phyloP scores from a whole-genome alignment of 371 early-diverging fungal genomes.

The Nosema bombycis region DNA sequence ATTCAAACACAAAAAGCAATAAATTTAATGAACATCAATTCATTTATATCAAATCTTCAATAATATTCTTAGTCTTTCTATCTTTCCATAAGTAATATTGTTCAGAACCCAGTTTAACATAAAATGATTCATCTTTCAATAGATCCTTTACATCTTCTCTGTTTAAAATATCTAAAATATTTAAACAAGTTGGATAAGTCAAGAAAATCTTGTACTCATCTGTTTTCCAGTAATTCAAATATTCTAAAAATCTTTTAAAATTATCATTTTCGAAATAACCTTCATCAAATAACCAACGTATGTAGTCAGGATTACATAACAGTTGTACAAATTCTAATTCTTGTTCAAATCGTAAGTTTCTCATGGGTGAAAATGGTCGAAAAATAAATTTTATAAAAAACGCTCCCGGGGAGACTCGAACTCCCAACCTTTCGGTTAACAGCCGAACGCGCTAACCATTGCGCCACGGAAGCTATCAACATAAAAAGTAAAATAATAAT shows the following conservation, averaged over 20 bases:
- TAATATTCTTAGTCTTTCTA: background rate
- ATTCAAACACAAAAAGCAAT: background rate
- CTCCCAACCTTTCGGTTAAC: conserved; percentile 58
- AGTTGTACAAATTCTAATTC: conserved; percentile 66
- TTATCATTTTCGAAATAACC: conserved; percentile 56
- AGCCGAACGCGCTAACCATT: conserved; percentile 59
- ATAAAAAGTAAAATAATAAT: background rate
- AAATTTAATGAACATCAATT: background rate
- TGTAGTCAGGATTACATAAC: conserved; percentile 65
- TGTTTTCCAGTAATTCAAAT: conserved; percentile 61
- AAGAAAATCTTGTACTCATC: conserved; percentile 57
- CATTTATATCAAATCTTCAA: background rate
- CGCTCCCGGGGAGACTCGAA: conserved; percentile 53
- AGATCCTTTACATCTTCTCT: conserved; percentile 41
- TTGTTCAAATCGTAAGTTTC: conserved; percentile 52
- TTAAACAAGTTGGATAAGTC: conserved; percentile 62
- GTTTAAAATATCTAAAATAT: conserved; percentile 58
- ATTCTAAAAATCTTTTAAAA: conserved; percentile 59
- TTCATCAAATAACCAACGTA: conserved; percentile 60
- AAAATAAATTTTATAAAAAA: conserved; percentile 12
- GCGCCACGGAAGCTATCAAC: conserved; percentile 39
- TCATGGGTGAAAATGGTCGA: conserved; percentile 17
- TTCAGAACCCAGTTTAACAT: conserved; percentile 23
- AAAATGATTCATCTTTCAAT: conserved; percentile 38
- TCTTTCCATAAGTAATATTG: conserved; percentile 45